Evolutionary conservation across 495 filamentous ascomycete species (phyloP).

Genomic region (Penicillium daleae): DNA sequence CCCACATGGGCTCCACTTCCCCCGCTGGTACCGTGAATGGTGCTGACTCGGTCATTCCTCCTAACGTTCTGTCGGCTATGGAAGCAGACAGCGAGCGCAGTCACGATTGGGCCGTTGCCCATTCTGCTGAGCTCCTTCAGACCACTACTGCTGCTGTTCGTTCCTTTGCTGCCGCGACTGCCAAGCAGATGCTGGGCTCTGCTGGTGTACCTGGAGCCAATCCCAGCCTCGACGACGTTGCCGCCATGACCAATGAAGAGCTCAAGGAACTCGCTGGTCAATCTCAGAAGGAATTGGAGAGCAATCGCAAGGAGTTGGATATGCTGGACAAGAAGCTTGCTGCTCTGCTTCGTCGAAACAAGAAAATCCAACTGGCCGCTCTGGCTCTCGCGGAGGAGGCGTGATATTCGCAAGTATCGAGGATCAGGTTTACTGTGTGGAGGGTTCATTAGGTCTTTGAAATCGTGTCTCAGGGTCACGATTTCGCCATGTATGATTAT

Average conservation of each 20-base stretch:
- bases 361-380: constrained; percentile 50
- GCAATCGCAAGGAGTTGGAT: constrained; percentile 49
- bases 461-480: not conserved
- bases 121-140: constrained; percentile 48
- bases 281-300: constrained; percentile 48
- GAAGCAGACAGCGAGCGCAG: constrained; percentile 49
- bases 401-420: not conserved
- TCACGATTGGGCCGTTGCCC: constrained; percentile 50
- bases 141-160: constrained; percentile 49
- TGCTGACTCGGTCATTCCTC: constrained; percentile 35
- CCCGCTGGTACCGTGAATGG: constrained; percentile 28
- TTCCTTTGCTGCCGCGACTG: constrained; percentile 45
- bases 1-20: constrained; percentile 31
- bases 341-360: constrained; percentile 54
- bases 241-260: constrained; percentile 48
- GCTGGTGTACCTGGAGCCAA: constrained; percentile 36
- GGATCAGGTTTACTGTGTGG: not conserved
- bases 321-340: constrained; percentile 50
- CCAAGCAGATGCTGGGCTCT: constrained; percentile 49
- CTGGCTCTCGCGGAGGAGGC: constrained; percentile 21
- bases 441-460: not conserved
- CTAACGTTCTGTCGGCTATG: constrained; percentile 49
- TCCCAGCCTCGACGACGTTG: constrained; percentile 45
- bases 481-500: not conserved
- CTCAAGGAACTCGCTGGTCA: constrained; percentile 40